phyloP scores from a whole-genome alignment of 768 basidiomycete species.

The Leccinum uliginosum region DNA sequence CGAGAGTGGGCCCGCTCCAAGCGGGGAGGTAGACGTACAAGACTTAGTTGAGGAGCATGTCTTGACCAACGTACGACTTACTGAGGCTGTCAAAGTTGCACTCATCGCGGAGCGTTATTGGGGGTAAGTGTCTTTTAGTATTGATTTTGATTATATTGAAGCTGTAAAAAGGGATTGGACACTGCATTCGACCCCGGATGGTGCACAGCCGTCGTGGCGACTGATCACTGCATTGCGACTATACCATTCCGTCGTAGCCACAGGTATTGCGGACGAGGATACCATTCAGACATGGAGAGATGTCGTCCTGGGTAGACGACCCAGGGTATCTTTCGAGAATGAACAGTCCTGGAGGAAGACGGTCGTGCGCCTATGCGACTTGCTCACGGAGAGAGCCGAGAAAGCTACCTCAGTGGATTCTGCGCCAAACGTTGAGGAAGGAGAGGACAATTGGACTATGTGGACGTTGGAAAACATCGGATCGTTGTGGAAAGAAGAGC shows the following conservation, averaged over 20 bases:
- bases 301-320: slow-evolving; percentile 43
- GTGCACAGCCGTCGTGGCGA: slow-evolving; percentile 77
- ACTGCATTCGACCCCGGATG: slow-evolving; percentile 53
- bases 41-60: slow-evolving; percentile 50
- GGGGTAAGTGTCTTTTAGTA: slow-evolving; percentile 51
- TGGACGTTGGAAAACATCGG: slow-evolving; percentile 40
- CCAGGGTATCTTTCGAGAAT: slow-evolving; percentile 44
- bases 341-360: slow-evolving; percentile 45
- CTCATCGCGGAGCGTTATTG: slow-evolving; percentile 73
- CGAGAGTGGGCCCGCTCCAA: slow-evolving; percentile 23
- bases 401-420: slow-evolving; percentile 7
- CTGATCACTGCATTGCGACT: slow-evolving; percentile 70
- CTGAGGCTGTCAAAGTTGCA: slow-evolving; percentile 45
- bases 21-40: slow-evolving; percentile 63
- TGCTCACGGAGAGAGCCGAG: slow-evolving; percentile 33
- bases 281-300: slow-evolving; percentile 49
- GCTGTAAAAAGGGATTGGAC: slow-evolving; percentile 66
- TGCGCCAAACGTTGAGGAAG: not conserved
- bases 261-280: slow-evolving; percentile 22
- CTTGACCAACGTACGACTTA: slow-evolving; percentile 34
- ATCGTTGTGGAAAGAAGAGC: slow-evolving; percentile 60
- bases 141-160: not conserved
- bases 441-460: slow-evolving; percentile 23
- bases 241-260: slow-evolving; percentile 43
- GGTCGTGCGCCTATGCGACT: slow-evolving; percentile 37